Conservation (phyloP, 148 eudicot genomes). For the Diospyros kaki region DNA sequence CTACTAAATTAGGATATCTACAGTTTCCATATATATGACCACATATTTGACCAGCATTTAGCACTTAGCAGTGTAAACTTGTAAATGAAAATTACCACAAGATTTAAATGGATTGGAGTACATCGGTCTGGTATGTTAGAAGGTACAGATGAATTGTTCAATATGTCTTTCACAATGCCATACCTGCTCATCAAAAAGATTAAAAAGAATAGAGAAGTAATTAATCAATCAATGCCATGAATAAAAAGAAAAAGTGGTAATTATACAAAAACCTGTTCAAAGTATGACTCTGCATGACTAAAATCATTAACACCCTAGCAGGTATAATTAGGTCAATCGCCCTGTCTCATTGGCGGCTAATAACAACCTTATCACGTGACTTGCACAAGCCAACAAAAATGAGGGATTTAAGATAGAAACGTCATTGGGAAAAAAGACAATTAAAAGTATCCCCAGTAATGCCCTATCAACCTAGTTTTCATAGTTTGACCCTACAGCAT, state of each 20-base stretch:
- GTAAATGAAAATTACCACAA: constrained; percentile 58
- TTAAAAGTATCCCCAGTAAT: no score
- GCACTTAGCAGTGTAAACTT: neutral
- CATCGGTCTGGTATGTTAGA: constrained; percentile 65
- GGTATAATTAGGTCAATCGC: no score
- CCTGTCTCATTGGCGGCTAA: no score
- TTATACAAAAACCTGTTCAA: no score
- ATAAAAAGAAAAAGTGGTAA: neutral
- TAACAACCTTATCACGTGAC: no score
- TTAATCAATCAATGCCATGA: neutral
- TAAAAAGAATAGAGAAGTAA: neutral
- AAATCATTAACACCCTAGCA: no score
- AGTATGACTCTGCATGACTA: no score
- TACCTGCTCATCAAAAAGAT: constrained; percentile 44
- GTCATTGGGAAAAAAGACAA: no score
- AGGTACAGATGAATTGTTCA: constrained; percentile 44
- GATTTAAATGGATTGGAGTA: constrained; percentile 83
- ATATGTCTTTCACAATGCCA: constrained; percentile 50
- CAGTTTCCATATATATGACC: neutral
- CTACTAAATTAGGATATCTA: neutral
- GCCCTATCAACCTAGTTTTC: no score
- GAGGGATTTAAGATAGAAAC: no score
- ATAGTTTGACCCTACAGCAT: no score
- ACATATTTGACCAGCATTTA: neutral
- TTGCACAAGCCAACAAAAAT: no score